Base-by-base conservation (phyloP, 73 alveolate genomes). In the Symbiodinium natans region DNA sequence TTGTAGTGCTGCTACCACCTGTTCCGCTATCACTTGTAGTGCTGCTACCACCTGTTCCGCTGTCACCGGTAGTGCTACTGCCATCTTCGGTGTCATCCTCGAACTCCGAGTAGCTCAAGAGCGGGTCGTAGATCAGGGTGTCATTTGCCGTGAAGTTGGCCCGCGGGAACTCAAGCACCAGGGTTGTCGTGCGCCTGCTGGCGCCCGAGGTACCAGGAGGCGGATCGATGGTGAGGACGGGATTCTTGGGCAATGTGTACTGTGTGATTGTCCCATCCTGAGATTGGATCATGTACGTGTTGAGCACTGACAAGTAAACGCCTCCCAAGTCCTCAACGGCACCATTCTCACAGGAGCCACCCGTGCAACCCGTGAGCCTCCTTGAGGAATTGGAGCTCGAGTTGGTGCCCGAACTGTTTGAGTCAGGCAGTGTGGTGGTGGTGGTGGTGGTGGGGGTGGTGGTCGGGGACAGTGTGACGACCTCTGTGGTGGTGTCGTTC, bases 261-360 rank as follows among this genome's bases (percentile, higher is more conserved):
- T 80, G 52, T 15, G 87, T 80, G 33, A 39, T 21, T 9, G 85
- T 74, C 11, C 85, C 85, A n/a, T 74, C 43, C 31, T 56, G 74
- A 21, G 25, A 9, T 21, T 56, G 74, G 74, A 56, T 21, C 52
- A 36, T 80, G 34, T 80, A 80, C 15, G 92, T 83, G 92, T 83
- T 83, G 74, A 83, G 74, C 19, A 83, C 74, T 41, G 74, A 40
- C 38, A 83, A 10, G 59, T 9, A 83, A 40, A 83, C 92, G 17
- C 92, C 92, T 3, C 92, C 92, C 38, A 83, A 27, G 25, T 83
- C 92, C 74, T 83, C 43, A 10, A 83, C 92, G 5, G 73, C 92
- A 29, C 92, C 92, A 29, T 40, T 83, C 42, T 42, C 41, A 41
- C 92, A 83, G 31, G 75, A 56, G 31, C 74, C 92, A 83, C 41